phyloP scores from a whole-genome alignment of 192 early-diverging fungal species.

The Entomortierella chlamydospora region DNA sequence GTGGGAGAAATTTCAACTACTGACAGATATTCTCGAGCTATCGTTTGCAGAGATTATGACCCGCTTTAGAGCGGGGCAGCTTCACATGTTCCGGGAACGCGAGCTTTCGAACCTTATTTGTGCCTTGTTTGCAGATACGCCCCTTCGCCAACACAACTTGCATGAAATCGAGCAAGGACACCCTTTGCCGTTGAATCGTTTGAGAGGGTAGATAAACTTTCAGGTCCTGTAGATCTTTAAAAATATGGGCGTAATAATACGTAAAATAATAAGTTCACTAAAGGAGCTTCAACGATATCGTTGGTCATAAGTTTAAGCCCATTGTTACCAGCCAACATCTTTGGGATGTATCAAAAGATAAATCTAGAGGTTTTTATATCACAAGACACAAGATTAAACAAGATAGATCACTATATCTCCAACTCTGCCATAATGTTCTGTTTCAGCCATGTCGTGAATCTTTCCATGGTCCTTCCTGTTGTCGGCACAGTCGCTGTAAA shows the following conservation, averaged over 20 bases:
- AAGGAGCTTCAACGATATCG: too few species aligned
- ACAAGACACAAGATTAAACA: too few species aligned
- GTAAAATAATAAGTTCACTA: too few species aligned
- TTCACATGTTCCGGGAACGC: slow-evolving; percentile 57
- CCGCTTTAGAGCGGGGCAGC: slow-evolving; percentile 55
- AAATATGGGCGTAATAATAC: not conserved
- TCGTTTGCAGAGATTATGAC: slow-evolving; percentile 68
- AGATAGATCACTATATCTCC: slow-evolving; percentile 1
- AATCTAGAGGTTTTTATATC: too few species aligned
- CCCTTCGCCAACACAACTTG: slow-evolving; percentile 58
- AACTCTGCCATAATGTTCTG: slow-evolving; percentile 27
- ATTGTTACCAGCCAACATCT: too few species aligned
- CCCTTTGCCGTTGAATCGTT: slow-evolving; percentile 22
- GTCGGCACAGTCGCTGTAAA: not conserved
- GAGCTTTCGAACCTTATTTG: slow-evolving; percentile 64
- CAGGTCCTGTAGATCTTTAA: not conserved
- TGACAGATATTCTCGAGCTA: slow-evolving; percentile 66
- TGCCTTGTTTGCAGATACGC: slow-evolving; percentile 69
- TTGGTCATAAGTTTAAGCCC: too few species aligned
- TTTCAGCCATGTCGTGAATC: slow-evolving; percentile 35
- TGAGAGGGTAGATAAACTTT: not conserved
- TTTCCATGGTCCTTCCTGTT: slow-evolving; percentile 9
- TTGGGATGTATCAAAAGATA: too few species aligned
- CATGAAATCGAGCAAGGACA: slow-evolving; percentile 62
- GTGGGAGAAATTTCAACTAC: slow-evolving; percentile 65